Conservation (phyloP, 768 basidiomycete species). For the Mycena albidolilacea region DNA sequence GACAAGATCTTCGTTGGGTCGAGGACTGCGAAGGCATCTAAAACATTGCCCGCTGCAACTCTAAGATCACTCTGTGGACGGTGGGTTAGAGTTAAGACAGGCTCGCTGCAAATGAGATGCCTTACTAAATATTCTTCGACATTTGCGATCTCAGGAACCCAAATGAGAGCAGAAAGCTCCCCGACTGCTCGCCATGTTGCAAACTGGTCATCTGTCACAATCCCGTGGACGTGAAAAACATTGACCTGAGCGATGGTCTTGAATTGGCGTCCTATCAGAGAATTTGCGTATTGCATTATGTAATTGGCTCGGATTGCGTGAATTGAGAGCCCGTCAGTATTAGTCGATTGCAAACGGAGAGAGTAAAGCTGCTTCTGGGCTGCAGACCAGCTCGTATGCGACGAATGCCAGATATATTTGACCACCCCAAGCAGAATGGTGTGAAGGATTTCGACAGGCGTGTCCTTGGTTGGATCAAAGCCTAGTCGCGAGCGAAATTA, state of each 20-base stretch:
- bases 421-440: constrained; percentile 45
- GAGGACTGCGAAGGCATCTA: neutral
- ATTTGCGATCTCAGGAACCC: constrained; percentile 46
- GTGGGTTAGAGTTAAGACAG: no score
- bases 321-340: constrained; percentile 30
- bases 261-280: constrained; percentile 48
- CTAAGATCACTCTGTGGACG: neutral
- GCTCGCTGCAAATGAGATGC: no score
- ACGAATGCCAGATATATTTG: constrained; percentile 50
- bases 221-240: constrained; percentile 45
- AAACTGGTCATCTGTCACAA: constrained; percentile 40
- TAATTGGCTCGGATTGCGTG: constrained; percentile 41
- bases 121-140: constrained; percentile 42
- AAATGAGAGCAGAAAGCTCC: constrained; percentile 43
- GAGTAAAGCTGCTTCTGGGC: constrained; percentile 37
- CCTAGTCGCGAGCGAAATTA: neutral
- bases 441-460: constrained; percentile 48
- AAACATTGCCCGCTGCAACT: constrained; percentile 3
- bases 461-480: constrained; percentile 35
- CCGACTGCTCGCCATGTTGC: constrained; percentile 42
- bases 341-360: constrained; percentile 39
- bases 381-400: constrained; percentile 38
- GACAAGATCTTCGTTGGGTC: constrained; percentile 10
- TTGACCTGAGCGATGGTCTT: constrained; percentile 45
- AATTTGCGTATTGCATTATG: constrained; percentile 46